Conservation (phyloP, 78 protist genomes). For the Isochrysis galbana region DNA sequence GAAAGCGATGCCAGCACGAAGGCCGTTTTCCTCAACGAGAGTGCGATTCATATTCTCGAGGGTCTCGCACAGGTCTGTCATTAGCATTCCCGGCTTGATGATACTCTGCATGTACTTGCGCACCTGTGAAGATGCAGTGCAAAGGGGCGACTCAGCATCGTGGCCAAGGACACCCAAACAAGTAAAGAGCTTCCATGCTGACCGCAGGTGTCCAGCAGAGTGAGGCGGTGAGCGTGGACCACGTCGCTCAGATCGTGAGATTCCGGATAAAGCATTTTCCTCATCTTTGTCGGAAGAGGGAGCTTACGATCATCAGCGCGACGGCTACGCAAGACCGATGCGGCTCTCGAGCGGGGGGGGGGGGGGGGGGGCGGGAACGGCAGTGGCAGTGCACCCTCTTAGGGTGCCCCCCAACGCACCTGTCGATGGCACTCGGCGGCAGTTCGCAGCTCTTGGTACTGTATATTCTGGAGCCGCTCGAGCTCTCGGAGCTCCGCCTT, state of each 20-base stretch:
- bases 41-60: slow-evolving; percentile 66
- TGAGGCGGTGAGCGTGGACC: too few relatives aligned
- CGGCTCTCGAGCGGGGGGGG: too few relatives aligned
- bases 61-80: slow-evolving; percentile 76
- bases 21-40: slow-evolving; percentile 70
- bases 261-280: too few relatives aligned
- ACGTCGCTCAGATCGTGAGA: too few relatives aligned
- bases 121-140: background rate
- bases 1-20: slow-evolving; percentile 33
- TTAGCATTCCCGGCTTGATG: slow-evolving; percentile 82
- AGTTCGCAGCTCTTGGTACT: slow-evolving; percentile 73
- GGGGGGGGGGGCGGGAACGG: too few relatives aligned
- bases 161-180: background rate
- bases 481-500: slow-evolving; percentile 73
- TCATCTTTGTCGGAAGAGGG: too few relatives aligned
- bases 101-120: slow-evolving; percentile 65
- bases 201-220: too few relatives aligned
- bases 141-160: background rate
- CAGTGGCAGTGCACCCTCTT: background rate
- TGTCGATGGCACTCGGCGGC: slow-evolving; percentile 94
- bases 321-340: too few relatives aligned
- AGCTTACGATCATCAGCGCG: too few relatives aligned
- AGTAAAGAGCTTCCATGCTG: too few relatives aligned
- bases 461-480: slow-evolving; percentile 57
- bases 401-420: background rate